These are phyloP conservation scores for Pterulicium gracile DNA, from an alignment of 1,284 basidiomycete genomes.

Conservation along the genomic window DNA sequence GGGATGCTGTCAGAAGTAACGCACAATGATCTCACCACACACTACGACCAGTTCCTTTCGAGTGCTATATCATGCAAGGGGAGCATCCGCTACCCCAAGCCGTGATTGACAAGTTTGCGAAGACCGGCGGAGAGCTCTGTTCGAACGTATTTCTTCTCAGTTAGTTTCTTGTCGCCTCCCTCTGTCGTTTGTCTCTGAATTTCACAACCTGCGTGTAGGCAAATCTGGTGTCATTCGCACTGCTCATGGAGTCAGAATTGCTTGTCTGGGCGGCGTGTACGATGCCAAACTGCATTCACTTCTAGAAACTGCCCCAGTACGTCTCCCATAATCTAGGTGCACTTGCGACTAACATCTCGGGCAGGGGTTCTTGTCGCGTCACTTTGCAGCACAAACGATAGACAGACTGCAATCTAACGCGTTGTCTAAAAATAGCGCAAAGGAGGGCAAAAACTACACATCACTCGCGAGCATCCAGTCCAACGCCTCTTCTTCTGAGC, in stretches of 20 bases:
- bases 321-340: slow-evolving; percentile 15
- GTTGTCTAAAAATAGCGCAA: slow-evolving; percentile 32
- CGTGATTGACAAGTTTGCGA: slow-evolving; percentile 65
- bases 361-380: slow-evolving; percentile 63
- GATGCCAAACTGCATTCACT: slow-evolving; percentile 49
- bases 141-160: slow-evolving; percentile 79
- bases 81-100: slow-evolving; percentile 58
- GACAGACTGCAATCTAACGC: slow-evolving; percentile 64
- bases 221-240: slow-evolving; percentile 80
- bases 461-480: slow-evolving; percentile 64
- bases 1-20: slow-evolving; percentile 1
- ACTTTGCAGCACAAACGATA: slow-evolving; percentile 59
- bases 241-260: slow-evolving; percentile 76
- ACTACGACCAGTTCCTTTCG: slow-evolving; percentile 55
- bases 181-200: slow-evolving; percentile 4
- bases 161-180: slow-evolving; percentile 26
- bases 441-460: slow-evolving; percentile 36
- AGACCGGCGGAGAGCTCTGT: slow-evolving; percentile 69
- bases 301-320: slow-evolving; percentile 48
- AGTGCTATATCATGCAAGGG: slow-evolving; percentile 90
- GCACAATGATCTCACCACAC: slow-evolving; percentile 9
- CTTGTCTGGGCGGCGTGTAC: slow-evolving; percentile 73
- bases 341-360: slow-evolving; percentile 4
- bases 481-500: slow-evolving; percentile 43
- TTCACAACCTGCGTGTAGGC: slow-evolving; percentile 32